phyloP scores from a whole-genome alignment of 139 green algal genomes.

The Tetradesmus lagerheimii region DNA sequence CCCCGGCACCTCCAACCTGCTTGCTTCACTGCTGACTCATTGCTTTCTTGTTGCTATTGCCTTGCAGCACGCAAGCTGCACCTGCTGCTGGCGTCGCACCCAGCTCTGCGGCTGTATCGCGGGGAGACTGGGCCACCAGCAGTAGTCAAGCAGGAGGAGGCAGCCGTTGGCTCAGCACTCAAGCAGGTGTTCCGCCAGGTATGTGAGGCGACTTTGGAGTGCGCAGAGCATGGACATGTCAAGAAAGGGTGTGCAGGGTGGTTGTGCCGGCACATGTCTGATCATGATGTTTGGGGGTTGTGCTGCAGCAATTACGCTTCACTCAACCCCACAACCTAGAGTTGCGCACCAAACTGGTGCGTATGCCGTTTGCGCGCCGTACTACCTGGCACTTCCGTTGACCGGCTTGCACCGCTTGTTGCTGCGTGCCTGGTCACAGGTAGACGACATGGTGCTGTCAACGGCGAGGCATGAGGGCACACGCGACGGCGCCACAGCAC shows the following conservation, averaged over 20 bases:
- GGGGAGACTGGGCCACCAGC: slow-evolving; percentile 38
- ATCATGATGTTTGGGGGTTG: too few species aligned
- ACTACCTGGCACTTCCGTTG: too few species aligned
- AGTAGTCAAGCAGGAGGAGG: slow-evolving; percentile 46
- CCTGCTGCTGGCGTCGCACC: slow-evolving; percentile 66
- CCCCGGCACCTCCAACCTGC: not conserved
- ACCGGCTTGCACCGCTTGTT: not conserved
- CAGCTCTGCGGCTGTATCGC: not conserved
- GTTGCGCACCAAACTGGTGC: too few species aligned
- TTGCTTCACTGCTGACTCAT: too few species aligned
- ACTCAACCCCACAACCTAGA: too few species aligned
- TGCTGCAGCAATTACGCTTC: too few species aligned
- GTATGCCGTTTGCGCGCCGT: too few species aligned
- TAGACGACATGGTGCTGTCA: slow-evolving; percentile 75
- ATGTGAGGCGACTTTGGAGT: not conserved
- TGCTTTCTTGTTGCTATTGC: not conserved
- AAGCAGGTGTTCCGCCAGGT: slow-evolving; percentile 55
- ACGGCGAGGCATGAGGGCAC: slow-evolving; percentile 53
- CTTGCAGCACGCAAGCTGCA: slow-evolving; percentile 60
- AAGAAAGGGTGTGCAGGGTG: too few species aligned
- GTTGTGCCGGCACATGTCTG: too few species aligned
- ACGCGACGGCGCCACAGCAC: slow-evolving; percentile 75
- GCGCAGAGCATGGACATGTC: not conserved
- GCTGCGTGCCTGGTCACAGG: slow-evolving; percentile 9
- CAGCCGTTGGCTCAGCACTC: slow-evolving; percentile 56